Conservation (phyloP, 2,329 filamentous ascomycete species). For the Thielaviopsis ethacetica region DNA sequence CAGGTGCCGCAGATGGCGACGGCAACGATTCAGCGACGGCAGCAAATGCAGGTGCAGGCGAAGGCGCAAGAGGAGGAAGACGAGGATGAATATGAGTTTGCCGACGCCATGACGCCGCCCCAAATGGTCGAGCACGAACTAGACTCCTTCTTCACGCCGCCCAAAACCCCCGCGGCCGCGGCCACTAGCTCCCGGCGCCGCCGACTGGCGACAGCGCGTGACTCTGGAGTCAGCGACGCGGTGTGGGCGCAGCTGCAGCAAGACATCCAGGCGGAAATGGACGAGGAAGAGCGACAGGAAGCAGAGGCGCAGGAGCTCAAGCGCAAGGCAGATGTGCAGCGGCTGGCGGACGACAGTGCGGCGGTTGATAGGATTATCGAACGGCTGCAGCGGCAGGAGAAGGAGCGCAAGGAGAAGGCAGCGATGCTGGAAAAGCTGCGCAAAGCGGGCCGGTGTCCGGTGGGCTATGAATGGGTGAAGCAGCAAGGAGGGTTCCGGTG, state of each 20-base stretch:
- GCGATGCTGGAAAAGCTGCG: conserved; percentile 30
- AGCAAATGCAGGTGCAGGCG: not conserved
- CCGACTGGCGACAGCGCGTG: conserved; percentile 20
- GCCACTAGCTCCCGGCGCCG: not conserved
- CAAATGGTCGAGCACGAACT: too few relatives aligned
- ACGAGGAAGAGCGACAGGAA: conserved; percentile 19
- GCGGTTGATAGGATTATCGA: conserved; percentile 17
- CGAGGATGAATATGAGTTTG: conserved; percentile 5
- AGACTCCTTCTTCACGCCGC: too few relatives aligned
- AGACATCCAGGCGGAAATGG: conserved; percentile 25
- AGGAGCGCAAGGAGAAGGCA: conserved; percentile 23
- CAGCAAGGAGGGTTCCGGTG: conserved; percentile 43
- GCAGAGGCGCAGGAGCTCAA: conserved; percentile 21
- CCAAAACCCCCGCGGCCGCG: too few relatives aligned
- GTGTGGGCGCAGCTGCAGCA: conserved; percentile 43
- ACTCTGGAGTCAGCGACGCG: conserved; percentile 40
- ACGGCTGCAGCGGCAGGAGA: conserved; percentile 22
- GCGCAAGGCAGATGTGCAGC: conserved; percentile 16
- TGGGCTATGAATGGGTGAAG: conserved; percentile 46
- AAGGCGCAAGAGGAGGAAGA: not conserved
- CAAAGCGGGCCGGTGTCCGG: conserved; percentile 36
- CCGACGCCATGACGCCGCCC: too few relatives aligned
- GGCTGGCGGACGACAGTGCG: conserved; percentile 15
- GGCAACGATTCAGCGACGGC: not conserved
- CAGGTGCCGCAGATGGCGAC: not conserved